These are phyloP conservation scores for Calocybe gambosa DNA, from an alignment of 1,284 basidiomycete genomes.

Conservation along the genomic window DNA sequence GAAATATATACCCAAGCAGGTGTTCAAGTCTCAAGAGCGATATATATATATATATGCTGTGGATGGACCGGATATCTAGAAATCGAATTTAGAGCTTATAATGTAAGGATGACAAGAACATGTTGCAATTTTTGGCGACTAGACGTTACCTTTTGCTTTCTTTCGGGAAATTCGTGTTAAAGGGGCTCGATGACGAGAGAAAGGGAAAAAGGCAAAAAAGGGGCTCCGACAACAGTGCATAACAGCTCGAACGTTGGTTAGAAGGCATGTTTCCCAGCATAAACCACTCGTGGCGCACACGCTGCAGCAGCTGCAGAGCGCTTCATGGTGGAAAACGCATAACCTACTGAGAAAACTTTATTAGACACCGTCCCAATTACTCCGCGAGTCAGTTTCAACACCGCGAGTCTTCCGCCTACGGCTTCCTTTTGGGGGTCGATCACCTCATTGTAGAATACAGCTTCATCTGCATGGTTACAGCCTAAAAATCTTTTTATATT, in stretches of 20 bases:
- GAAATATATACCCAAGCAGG: conserved; percentile 4
- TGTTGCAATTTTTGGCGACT: too few relatives aligned
- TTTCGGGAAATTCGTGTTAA: background rate
- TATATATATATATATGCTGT: too few relatives aligned
- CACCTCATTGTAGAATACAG: background rate
- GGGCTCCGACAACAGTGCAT: conserved; percentile 14
- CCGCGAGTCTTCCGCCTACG: conserved; percentile 1
- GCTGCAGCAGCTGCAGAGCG: conserved; percentile 1
- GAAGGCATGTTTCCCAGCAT: background rate
- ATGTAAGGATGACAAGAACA: too few relatives aligned
- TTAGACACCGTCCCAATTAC: background rate
- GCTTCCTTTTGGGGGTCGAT: conserved; percentile 11
- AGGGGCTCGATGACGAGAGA: conserved; percentile 6
- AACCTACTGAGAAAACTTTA: background rate
- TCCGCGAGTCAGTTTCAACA: conserved; percentile 10
- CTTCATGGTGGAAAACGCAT: background rate
- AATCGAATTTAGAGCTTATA: too few relatives aligned
- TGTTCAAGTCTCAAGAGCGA: too few relatives aligned
- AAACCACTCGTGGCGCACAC: conserved; percentile 14
- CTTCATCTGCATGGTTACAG: background rate
- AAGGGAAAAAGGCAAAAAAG: conserved; percentile 3
- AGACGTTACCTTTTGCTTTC: too few relatives aligned
- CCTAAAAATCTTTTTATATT: too few relatives aligned
- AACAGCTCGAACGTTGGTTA: conserved; percentile 8
- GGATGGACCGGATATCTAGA: too few relatives aligned